These are phyloP conservation scores for Gymnopilus dilepis DNA, from an alignment of 768 basidiomycete species.

Conservation along the genomic window DNA sequence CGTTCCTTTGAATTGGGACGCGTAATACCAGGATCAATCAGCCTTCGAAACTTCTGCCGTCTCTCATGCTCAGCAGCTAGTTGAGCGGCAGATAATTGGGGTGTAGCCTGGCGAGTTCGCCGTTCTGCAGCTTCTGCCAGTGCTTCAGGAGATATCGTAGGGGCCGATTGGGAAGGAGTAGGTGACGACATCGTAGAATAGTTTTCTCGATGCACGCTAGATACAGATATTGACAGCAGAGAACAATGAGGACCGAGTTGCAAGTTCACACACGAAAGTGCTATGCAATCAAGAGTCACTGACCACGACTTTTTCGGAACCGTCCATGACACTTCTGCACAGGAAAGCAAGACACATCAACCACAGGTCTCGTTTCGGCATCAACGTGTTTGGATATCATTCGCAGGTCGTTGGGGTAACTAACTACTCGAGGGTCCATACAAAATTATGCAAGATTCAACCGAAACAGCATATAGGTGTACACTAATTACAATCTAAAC, in stretches of 20 bases:
- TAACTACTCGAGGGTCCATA: background rate
- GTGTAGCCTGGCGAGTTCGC: slow-evolving; percentile 39
- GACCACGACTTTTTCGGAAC: background rate
- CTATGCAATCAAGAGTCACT: background rate
- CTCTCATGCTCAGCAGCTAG: slow-evolving; percentile 62
- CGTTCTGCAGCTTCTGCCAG: slow-evolving; percentile 52
- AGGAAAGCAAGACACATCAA: background rate
- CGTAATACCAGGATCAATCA: slow-evolving; percentile 80
- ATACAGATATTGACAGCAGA: background rate
- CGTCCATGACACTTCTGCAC: background rate
- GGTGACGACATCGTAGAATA: slow-evolving; percentile 19
- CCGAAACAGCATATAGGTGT: background rate
- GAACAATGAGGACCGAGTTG: slow-evolving; percentile 1
- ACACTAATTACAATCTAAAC: slow-evolving; percentile 25
- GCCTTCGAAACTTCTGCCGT: slow-evolving; percentile 72
- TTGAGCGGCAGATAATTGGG: slow-evolving; percentile 43
- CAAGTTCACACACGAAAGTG: background rate
- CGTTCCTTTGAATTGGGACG: slow-evolving; percentile 70
- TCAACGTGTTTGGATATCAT: background rate
- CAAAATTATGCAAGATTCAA: background rate
- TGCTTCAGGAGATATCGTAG: slow-evolving; percentile 37
- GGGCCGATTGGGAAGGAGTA: slow-evolving; percentile 8
- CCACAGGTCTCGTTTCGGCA: background rate
- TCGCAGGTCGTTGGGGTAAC: background rate
- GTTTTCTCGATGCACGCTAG: background rate